Evolutionary conservation across 768 basidiomycete species (phyloP), one percentile per base, ranked within the genome.

Genomic region (Lentinus tigrinus): DNA sequence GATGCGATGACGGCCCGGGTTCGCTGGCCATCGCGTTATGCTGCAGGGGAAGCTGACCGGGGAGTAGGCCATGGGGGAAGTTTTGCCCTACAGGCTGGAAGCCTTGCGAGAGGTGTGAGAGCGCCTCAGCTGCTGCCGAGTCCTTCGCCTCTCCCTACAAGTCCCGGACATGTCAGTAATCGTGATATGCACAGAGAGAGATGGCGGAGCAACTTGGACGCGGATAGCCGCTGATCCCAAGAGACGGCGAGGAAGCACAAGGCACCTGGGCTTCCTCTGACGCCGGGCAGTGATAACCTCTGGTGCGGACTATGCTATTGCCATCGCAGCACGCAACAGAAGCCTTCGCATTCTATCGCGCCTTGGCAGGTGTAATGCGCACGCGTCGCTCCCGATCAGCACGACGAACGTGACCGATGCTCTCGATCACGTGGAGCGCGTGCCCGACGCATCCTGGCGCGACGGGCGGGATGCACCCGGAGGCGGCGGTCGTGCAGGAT

Each of bases 101-200:
- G 21, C 74, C 69, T 66, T 81, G 81, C 2, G 82, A 73, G 47
- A 84, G 79, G 44, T 81, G 82, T 10, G 81, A 82, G 3, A 83
- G 74, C 1, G 81, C 77, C 58, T 86, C 83, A 5, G 84, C 80
- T 2, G 85, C 83, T 50, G 87, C 85, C 0, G 68, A 67, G 65
- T 85, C 84, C 60, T 84, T 83, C 57, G 77, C 73, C 57, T 79
- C 80, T 31, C 79, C 80, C 67, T 78, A 77, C 34, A 76, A 34
- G n/a, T 17, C 21, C 21, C 43, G 11, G 23, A 21, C 31, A 11
- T 3, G 55, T 48, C 52, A 55, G 48, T 38, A 44, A 19, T 24
- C 21, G 19, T 28, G 24, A 9, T 53, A n/a, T 1, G 16, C 4
- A 19, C n/a, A 16, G 16, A 13, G 37, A 7, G 7, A 17, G 40